Evolutionary conservation across 208 protist genomes (phyloP), one percentile per base, ranked within the genome.

Genomic region (Crithidia brevicula): DNA sequence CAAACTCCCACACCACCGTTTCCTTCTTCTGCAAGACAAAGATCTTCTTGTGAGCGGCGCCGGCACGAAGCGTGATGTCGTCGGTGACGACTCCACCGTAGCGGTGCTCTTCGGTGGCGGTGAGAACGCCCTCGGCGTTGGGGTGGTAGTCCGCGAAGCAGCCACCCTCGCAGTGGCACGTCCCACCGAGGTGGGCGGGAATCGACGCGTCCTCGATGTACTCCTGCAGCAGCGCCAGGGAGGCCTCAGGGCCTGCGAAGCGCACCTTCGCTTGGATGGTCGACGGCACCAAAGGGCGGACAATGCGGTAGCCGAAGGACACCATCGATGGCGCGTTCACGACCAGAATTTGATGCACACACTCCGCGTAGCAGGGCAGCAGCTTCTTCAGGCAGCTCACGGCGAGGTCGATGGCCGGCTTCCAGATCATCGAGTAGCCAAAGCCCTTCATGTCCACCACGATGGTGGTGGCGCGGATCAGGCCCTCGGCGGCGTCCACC

Each of bases 341-440:
- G 20, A 88, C 82, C 15, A 83, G 46, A 49, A 91, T 69, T n/a
- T 74, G 82, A 36, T 87, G 65, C 23, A 91, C 56, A 16, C 70
- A 82, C 50, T 88, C 77, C 7, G 82, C 62, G 69, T 86, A 82
- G 65, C 82, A 63, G 16, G 3, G 0, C 60, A 83, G 66, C 4
- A 88, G 57, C n/a, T 77, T 43, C 43, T 67, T 79, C 16, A 91
- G 61, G 13, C 28, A 52, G 13, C 47, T 28, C n/a, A 71, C 42
- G n/a, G 84, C 61, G 31, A 91, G 66, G 40, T 88, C 76, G 4
- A 91, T 43, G 7, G 81, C 80, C 20, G 85, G 85, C 57, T 80
- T 86, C 81, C 82, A 89, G 47, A 91, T 60, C 72, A 81, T 85
- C 43, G 77, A 76, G 74, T 87, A 91, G 33, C 57, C 77, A 8